Evolutionary conservation across 805 yeast species (phyloP).

Genomic region (Yamadazyma tumulicola): DNA sequence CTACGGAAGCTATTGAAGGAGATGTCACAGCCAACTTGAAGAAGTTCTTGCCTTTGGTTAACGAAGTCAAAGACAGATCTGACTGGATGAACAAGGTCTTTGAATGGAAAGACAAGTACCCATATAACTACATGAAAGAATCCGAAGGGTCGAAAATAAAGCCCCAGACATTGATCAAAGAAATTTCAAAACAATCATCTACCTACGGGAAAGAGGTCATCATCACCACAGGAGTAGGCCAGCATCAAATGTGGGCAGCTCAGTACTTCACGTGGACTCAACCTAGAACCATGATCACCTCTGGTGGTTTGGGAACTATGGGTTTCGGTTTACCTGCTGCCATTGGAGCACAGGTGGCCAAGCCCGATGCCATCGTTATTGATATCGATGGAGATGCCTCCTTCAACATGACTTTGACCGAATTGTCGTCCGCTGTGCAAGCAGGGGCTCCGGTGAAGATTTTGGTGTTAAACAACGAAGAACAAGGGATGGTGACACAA

Average conservation of each 20-base stretch:
- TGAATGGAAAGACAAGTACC: conserved; percentile 83
- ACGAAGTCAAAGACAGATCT: conserved; percentile 61
- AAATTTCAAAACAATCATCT: conserved; percentile 68
- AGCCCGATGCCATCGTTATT: conserved; percentile 90
- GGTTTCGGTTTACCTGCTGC: conserved; percentile 98
- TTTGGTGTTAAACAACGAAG: conserved; percentile 90
- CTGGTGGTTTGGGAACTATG: conserved; percentile 99
- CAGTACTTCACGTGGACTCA: conserved; percentile 92
- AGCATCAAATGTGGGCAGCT: conserved; percentile 99
- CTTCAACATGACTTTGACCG: conserved; percentile 96
- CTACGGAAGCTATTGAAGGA: conserved; percentile 96
- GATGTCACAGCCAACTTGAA: conserved; percentile 81
- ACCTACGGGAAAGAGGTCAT: conserved; percentile 69
- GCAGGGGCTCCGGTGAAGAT: conserved; percentile 88
- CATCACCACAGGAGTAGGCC: conserved; percentile 98
- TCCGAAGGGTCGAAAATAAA: conserved; percentile 77
- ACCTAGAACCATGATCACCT: conserved; percentile 93
- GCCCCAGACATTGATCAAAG: conserved; percentile 87
- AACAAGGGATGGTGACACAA: conserved; percentile 99
- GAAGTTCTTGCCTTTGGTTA: conserved; percentile 66
- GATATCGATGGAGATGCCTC: conserved; percentile 99
- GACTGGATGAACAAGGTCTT: conserved; percentile 76
- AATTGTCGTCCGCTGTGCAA: conserved; percentile 91
- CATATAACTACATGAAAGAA: conserved; percentile 78
- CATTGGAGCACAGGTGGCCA: conserved; percentile 96